Base-by-base conservation (phyloP, 2,329 filamentous ascomycete genomes). In the Clonostachys rosea region DNA sequence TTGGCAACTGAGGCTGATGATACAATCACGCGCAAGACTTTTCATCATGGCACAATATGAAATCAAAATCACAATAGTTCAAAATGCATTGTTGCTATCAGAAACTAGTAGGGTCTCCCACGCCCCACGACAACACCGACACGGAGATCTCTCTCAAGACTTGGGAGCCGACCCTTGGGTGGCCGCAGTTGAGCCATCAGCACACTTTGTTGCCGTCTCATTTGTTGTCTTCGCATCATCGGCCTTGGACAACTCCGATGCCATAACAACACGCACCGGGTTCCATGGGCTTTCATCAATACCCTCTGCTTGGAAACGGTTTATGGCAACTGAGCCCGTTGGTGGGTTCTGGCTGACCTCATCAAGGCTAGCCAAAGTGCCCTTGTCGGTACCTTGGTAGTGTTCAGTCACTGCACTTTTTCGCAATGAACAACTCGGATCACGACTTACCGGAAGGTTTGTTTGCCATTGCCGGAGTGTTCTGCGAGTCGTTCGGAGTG, bases 231-330 rank as follows among this genome's bases (percentile, higher is more conserved):
- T 14, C 37, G 17, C 17, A 8, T 9, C 13, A 37, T 71, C 73
- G 24, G 74, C 74, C 20, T 63, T 60, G 3, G 59, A 54, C 48
- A 69, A 30, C 24, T 30, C 24, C 9, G 24, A 30, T 30, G 24
- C 24, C 24, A 30, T 30, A 9, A 30, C 24, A 30, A 30, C 24
- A 9, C 24, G 24, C 9, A 39, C 9, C 11, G 36, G 14, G 17
- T 39, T 39, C 36, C 36, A 39, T n/a, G 36, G 36, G 17, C 36
- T 18, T n/a, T 39, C 36, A 11, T n/a, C 7, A 39, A 39, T n/a
- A n/a, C 14, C 14, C 36, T 39, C 36, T n/a, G 36, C 36, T 39
- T 39, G 36, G 36, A 39, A 39, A n/a, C 36, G 36, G 7, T 39
- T 18, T 5, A 39, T 39, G 7, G 36, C 14, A 18, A 18, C 17